phyloP scores from a whole-genome alignment of 306 rosid species.

The Prunus padus region DNA sequence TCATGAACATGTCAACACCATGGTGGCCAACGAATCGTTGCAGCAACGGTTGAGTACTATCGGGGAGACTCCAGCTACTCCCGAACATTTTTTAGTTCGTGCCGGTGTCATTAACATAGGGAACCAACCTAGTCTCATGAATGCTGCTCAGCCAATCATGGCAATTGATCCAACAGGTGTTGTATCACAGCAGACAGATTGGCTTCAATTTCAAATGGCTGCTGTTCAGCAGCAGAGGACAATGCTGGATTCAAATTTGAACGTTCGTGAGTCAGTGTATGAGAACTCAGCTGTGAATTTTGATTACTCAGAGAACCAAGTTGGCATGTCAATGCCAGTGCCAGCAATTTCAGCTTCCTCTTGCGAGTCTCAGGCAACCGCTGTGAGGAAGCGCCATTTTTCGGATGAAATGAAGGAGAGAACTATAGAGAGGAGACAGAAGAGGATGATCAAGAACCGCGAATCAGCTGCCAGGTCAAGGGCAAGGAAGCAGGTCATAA shows the following conservation, averaged over 20 bases:
- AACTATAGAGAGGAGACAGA: constrained; percentile 47
- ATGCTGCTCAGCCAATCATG: constrained; percentile 17
- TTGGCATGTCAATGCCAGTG: constrained; percentile 26
- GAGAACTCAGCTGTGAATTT: constrained; percentile 32
- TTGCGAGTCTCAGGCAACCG: constrained; percentile 33
- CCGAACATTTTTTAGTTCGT: constrained; percentile 31
- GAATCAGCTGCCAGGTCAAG: constrained; percentile 77
- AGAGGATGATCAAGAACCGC: constrained; percentile 66
- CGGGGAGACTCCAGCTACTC: constrained; percentile 20
- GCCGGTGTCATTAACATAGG: constrained; percentile 12
- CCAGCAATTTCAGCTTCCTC: constrained; percentile 29
- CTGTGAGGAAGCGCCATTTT: constrained; percentile 25
- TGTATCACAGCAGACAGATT: constrained; percentile 33
- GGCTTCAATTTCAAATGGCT: constrained; percentile 41
- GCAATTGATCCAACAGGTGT: constrained; percentile 32
- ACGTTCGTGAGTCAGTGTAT: constrained; percentile 24
- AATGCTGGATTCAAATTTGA: constrained; percentile 11
- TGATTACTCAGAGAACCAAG: constrained; percentile 35
- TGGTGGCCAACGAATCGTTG: neutral
- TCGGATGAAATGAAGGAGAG: constrained; percentile 43
- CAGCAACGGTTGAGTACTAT: constrained; percentile 25
- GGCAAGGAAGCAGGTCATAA: constrained; percentile 65
- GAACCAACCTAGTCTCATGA: neutral
- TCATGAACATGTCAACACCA: constrained; percentile 16
- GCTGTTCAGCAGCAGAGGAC: constrained; percentile 18